Evolutionary conservation across 2,329 filamentous ascomycete genomes (phyloP).

Genomic region (Paecilomyces fulvus): DNA sequence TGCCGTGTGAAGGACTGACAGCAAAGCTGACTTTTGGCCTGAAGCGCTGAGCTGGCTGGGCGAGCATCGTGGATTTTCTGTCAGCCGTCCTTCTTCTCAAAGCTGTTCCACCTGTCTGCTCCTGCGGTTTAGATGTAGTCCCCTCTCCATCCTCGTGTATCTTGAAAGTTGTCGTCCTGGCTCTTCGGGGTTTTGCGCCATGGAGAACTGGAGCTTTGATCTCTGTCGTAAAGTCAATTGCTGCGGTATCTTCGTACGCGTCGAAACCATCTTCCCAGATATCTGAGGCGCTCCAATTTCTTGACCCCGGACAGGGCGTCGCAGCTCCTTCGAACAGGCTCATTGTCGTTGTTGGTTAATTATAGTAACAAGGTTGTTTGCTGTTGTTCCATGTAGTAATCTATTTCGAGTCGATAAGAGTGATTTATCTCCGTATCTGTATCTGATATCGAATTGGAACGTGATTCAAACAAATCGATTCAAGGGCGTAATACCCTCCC

Average conservation of each 20-base stretch:
- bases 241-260: constrained; percentile 25
- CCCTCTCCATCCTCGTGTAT: constrained; percentile 31
- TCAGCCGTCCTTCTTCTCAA: constrained; percentile 12
- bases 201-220: constrained; percentile 23
- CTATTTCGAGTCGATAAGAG: no score
- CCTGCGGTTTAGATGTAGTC: constrained; percentile 3
- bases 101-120: constrained; percentile 2
- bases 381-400: background rate
- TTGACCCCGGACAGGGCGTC: constrained; percentile 26
- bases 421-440: no score
- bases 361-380: background rate
- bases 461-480: background rate
- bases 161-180: constrained; percentile 21
- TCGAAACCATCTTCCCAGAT: constrained; percentile 17
- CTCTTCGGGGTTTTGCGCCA: constrained; percentile 20
- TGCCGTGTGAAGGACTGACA: constrained; percentile 11
- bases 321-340: constrained; percentile 16
- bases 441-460: background rate
- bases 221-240: constrained; percentile 35
- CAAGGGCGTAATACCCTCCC: background rate
- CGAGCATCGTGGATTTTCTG: constrained; percentile 26
- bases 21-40: constrained; percentile 25
- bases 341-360: constrained; percentile 11
- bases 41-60: constrained; percentile 34
- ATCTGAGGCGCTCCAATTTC: constrained; percentile 11